Evolutionary conservation across 129 eudicot genomes (phyloP), one percentile per base, ranked within the genome.

Genomic region (Calendula officinalis): DNA sequence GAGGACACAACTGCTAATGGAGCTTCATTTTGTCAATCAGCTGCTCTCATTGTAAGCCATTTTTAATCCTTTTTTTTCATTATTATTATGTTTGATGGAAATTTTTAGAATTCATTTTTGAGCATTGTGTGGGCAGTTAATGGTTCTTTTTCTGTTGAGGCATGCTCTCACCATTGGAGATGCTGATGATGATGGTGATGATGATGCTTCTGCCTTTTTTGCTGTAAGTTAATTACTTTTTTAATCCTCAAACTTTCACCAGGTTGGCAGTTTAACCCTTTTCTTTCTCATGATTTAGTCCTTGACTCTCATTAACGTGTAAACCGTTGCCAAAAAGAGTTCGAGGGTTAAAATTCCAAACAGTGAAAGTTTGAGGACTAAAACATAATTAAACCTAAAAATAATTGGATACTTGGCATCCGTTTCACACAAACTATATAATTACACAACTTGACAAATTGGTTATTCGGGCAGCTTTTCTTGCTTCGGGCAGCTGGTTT

Each of bases 401-500:
- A 1, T 51, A 46, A 3, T 45, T 17, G 17, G 5, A 10, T 52
- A 11, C 59, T 9, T 54, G 48, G 51, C 22, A 6, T 5, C 12
- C 8, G 17, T 13, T 38, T 62, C 9, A 16, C 27, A 45, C 70
- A n/a, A 67, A 15, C 6, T 3, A 38, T 38, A 40, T 68, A 10
- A 49, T 13, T 69, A 56, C 41, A 16, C 58, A 46, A 45, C 17
- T 44, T 63, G 62, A 50, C 16, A 40, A 59, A 30, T 65, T 60
- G 53, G 39, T 49, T 40, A 50, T 79, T 22, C 27, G 14, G 10
- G 52, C 83, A 87, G 95, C 82, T 87, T 64, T 81, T 84, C 78
- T 56, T 87, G 78, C 91, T 87, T 47, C 85, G 95, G 32, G 91
- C 84, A 70, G 84, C 86, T 57, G 88, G 95, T 49, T 84, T 87